Conservation (phyloP, 2,329 filamentous ascomycete species). For the Verticillium longisporum region DNA sequence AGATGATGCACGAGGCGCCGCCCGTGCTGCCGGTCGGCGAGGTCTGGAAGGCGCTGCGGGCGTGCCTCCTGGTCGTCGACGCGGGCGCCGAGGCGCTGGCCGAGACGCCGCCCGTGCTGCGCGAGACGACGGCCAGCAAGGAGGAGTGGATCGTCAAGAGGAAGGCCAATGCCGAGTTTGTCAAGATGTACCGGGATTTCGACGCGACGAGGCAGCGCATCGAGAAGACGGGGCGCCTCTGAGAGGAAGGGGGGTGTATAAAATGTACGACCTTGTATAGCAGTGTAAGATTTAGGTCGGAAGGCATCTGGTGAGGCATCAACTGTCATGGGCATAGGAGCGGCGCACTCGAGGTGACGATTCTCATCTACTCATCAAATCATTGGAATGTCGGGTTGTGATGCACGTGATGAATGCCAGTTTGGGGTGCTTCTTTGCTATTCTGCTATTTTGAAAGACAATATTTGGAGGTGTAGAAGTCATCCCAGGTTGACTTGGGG, state of each 20-base stretch:
- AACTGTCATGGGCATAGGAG: no score
- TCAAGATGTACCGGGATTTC: slow-evolving; percentile 14
- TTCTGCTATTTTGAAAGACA: no score
- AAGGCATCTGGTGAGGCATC: not conserved
- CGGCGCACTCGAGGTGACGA: no score
- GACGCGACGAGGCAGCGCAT: not conserved
- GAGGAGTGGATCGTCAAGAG: slow-evolving; percentile 1
- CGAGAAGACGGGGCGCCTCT: not conserved
- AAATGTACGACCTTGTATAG: not conserved
- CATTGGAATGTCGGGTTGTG: no score
- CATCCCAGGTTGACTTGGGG: no score
- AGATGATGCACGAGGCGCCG: slow-evolving; percentile 51
- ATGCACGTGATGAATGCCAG: no score
- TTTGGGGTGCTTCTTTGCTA: no score
- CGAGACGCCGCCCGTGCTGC: slow-evolving; percentile 4
- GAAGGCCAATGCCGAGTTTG: slow-evolving; percentile 21
- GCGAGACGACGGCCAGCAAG: not conserved
- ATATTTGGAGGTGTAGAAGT: no score
- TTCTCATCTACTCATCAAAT: no score
- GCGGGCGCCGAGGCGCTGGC: slow-evolving; percentile 33
- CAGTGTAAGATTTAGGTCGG: not conserved
- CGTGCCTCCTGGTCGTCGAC: slow-evolving; percentile 50
- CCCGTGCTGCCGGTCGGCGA: slow-evolving; percentile 34
- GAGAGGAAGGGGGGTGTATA: not conserved
- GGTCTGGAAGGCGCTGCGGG: slow-evolving; percentile 40